Conservation (phyloP, 805 yeast genomes). For the Sungouiella thailandica region DNA sequence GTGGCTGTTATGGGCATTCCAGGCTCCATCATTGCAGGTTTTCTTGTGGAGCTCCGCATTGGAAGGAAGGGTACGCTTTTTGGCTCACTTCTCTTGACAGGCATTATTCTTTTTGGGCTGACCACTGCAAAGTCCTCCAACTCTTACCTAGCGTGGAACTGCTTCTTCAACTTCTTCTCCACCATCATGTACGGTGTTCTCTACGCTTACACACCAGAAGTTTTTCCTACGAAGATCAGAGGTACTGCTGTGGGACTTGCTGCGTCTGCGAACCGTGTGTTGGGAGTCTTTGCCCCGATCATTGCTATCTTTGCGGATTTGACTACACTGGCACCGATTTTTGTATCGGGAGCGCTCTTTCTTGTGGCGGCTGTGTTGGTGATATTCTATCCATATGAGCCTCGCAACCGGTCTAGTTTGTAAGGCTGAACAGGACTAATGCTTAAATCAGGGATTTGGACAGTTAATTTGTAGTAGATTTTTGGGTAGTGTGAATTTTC, state of each 20-base stretch:
- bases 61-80: constrained; percentile 19
- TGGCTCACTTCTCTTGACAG: constrained; percentile 48
- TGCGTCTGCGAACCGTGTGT: constrained; percentile 47
- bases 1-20: constrained; percentile 15
- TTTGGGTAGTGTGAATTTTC: no score
- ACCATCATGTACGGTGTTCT: constrained; percentile 49
- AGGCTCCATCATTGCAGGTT: constrained; percentile 10
- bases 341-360: constrained; percentile 55
- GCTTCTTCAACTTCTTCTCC: constrained; percentile 42
- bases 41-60: constrained; percentile 11
- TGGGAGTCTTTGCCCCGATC: constrained; percentile 56
- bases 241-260: constrained; percentile 61
- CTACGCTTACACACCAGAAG: constrained; percentile 65
- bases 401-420: constrained; percentile 21
- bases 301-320: constrained; percentile 51
- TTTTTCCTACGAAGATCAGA: constrained; percentile 43
- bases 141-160: constrained; percentile 44
- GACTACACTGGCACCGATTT: constrained; percentile 54
- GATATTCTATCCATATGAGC: constrained; percentile 46
- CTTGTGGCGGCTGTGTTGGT: constrained; percentile 38
- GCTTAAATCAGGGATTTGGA: no score
- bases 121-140: constrained; percentile 54
- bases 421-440: constrained; percentile 4
- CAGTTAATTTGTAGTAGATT: no score
- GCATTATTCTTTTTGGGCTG: constrained; percentile 57